Percentiles rank a stretch among this genome's conserved stretches.
Conservation (phyloP, 345 rosid genomes). For the Geranium brycei region DNA sequence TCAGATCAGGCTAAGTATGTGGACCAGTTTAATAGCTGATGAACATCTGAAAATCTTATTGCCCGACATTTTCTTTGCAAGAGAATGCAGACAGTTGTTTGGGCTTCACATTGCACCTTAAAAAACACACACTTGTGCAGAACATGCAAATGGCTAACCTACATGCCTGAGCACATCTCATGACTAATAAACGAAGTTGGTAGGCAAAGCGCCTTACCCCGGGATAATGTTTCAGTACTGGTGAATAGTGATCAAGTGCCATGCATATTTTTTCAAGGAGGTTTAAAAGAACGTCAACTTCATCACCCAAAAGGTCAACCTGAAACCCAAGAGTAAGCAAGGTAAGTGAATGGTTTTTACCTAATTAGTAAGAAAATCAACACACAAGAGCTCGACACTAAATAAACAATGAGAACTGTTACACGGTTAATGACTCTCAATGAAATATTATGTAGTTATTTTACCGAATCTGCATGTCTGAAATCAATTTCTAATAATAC, state of each 20-base stretch:
- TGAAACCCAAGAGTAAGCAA: conserved; percentile 22
- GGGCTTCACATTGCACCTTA: too few species aligned
- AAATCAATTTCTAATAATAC: background rate
- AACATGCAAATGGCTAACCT: background rate
- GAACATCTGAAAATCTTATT: background rate
- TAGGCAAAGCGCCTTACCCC: conserved; percentile 45
- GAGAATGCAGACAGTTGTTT: background rate
- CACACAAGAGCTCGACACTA: background rate
- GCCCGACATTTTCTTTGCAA: background rate
- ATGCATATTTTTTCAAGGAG: conserved; percentile 91
- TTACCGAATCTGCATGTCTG: background rate
- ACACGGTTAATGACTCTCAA: background rate
- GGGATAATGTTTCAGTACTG: conserved; percentile 71
- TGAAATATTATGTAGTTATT: background rate
- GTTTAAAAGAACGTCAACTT: conserved; percentile 57
- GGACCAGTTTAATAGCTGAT: background rate
- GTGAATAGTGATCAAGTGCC: conserved; percentile 89
- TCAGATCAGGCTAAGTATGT: background rate
- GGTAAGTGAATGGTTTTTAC: background rate
- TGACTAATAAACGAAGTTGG: background rate
- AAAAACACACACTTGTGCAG: background rate
- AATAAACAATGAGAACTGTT: background rate
- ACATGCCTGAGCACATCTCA: background rate
- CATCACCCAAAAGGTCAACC: conserved; percentile 93
- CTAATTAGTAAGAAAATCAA: background rate